These are phyloP conservation scores for Luvunga scandens DNA, from an alignment of 345 rosid genomes.

Conservation along the genomic window DNA sequence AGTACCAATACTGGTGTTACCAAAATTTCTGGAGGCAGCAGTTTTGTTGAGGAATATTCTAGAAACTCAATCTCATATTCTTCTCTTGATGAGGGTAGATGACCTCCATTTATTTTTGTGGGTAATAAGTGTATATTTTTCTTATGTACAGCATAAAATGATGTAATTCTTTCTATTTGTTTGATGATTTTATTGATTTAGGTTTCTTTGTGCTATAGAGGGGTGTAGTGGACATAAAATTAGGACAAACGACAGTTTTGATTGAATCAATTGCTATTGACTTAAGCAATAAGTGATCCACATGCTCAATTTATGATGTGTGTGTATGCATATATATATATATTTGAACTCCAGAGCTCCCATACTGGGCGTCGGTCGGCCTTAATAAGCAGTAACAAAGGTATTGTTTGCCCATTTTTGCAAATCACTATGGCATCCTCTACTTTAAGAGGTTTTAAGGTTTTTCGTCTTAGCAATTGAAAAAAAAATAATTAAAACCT, in stretches of 20 bases:
- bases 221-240: background rate
- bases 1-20: slow-evolving; percentile 34
- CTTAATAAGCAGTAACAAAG: no score
- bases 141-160: slow-evolving; percentile 11
- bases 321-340: no score
- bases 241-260: background rate
- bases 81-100: slow-evolving; percentile 84
- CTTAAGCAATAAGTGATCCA: no score
- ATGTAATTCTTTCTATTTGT: background rate
- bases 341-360: no score
- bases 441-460: no score
- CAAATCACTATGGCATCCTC: no score
- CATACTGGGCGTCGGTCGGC: no score
- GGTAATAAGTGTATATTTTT: background rate
- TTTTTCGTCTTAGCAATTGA: no score
- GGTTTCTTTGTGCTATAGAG: background rate
- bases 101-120: slow-evolving; percentile 7
- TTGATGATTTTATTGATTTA: background rate
- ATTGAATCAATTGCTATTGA: background rate
- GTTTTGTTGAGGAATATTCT: slow-evolving; percentile 66
- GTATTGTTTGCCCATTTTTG: no score
- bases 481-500: no score
- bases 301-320: no score
- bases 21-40: slow-evolving; percentile 45
- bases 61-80: slow-evolving; percentile 77